phyloP scores from a whole-genome alignment of 2,329 filamentous ascomycete species.

The Raffaelea deltoideospora region DNA sequence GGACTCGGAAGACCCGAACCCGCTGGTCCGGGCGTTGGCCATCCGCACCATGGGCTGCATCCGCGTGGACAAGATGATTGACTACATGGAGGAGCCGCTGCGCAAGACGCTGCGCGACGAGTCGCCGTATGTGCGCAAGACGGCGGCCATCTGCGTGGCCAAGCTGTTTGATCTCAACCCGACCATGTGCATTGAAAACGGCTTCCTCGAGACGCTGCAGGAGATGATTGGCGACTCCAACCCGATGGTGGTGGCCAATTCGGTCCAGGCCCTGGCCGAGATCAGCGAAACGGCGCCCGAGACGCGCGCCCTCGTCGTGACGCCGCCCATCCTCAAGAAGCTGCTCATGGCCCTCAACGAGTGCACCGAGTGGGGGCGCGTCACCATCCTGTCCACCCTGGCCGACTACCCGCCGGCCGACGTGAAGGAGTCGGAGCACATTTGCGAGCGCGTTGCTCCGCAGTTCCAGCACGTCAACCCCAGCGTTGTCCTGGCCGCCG shows the following conservation, averaged over 20 bases:
- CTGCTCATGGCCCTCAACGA: constrained; percentile 92
- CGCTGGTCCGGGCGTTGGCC: constrained; percentile 81
- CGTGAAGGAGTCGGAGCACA: constrained; percentile 92
- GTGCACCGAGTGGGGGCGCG: constrained; percentile 95
- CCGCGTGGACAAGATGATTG: constrained; percentile 96
- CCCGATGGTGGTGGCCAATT: constrained; percentile 98
- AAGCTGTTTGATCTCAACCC: constrained; percentile 96
- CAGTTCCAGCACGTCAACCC: constrained; percentile 99
- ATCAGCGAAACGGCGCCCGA: constrained; percentile 85
- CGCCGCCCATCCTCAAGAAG: constrained; percentile 75
- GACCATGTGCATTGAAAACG: constrained; percentile 85
- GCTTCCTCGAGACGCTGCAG: constrained; percentile 84
- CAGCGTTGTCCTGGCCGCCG: constrained; percentile 89
- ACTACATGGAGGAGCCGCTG: constrained; percentile 98
- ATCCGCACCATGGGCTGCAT: constrained; percentile 99
- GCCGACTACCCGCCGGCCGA: constrained; percentile 80
- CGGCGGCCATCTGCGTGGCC: constrained; percentile 90
- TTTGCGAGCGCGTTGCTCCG: constrained; percentile 87
- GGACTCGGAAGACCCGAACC: constrained; percentile 97
- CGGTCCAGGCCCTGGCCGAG: constrained; percentile 81
- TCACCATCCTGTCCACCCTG: constrained; percentile 80
- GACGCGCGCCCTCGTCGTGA: constrained; percentile 73
- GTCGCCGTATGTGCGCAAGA: constrained; percentile 96
- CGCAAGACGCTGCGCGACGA: constrained; percentile 94
- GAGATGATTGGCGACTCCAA: constrained; percentile 96